Base-by-base conservation (phyloP, 2,329 filamentous ascomycete genomes). In the Hymenoscyphus albidus region DNA sequence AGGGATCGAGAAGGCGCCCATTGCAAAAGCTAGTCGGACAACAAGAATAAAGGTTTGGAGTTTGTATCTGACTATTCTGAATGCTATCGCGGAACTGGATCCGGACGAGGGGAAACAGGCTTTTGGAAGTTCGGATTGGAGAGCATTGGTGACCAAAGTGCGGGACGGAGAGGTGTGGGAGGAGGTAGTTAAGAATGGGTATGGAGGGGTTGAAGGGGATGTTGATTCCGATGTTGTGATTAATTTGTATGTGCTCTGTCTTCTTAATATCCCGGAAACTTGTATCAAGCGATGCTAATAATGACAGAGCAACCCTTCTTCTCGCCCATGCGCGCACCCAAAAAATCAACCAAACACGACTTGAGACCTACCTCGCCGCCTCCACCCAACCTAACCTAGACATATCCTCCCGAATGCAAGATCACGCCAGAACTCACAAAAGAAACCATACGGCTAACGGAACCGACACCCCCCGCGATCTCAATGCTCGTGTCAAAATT, bases 41-140 rank as follows among this genome's bases (percentile, higher is more conserved):
- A 95, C 92, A 64, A 84, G 93, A 69, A 90, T 97, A 77, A 99
- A 98, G 78, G 90, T 98, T 68, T 99, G 95, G 95, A 97, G 93
- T 77, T 83, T 99, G 73, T 99, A 98, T 76, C 84, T 98, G 69
- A 97, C 93, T 18, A 89, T 97, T 60, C 82, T 98, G 68, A 97
- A 97, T 79, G 90, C 92, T 48, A 90, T 97, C 68, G 82, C 96
- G 42, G 94, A 98, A 74, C 82, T 98, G 74, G 92, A 93, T 63
- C 83, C 91, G 1, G 92, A 97, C 70, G 93, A 97, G 77, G 95
- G 94, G 59, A 97, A 95, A 80, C 86, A 89, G 61, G 85, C 89
- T 13, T 96, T 98, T 79, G 95, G 95, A 3, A 88, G 87, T 61
- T 87, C 91, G 73, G 88, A 92, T 75, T 99, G 93, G 91, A 89